Conservation (phyloP, 257 asterid genomes). For the Lycium ferocissimum region DNA sequence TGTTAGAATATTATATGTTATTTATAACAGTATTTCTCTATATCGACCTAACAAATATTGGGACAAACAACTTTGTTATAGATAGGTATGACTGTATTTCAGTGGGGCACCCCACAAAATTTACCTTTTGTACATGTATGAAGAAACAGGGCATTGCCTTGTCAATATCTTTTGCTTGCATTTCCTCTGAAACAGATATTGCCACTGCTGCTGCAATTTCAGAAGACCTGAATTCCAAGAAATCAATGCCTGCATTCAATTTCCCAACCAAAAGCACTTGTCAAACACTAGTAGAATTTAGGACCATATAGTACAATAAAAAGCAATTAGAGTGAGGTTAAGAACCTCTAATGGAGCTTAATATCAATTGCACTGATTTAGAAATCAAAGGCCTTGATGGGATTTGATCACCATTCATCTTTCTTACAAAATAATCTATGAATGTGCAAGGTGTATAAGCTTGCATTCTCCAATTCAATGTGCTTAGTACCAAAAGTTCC, state of each 20-base stretch:
- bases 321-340: slow-evolving; percentile 20
- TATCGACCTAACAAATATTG: background rate
- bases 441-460: slow-evolving; percentile 70
- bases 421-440: slow-evolving; percentile 60
- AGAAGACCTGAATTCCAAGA: slow-evolving; percentile 86
- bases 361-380: slow-evolving; percentile 57
- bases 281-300: slow-evolving; percentile 26
- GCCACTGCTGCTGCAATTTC: slow-evolving; percentile 86
- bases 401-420: slow-evolving; percentile 39
- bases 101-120: slow-evolving; percentile 38
- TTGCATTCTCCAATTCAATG: slow-evolving; percentile 72
- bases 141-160: slow-evolving; percentile 53
- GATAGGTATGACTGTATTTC: background rate
- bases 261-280: slow-evolving; percentile 43
- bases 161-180: slow-evolving; percentile 49
- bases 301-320: background rate
- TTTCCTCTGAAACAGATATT: slow-evolving; percentile 52
- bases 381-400: slow-evolving; percentile 44
- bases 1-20: background rate
- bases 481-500: slow-evolving; percentile 73
- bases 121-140: slow-evolving; percentile 61
- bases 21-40: too few species aligned
- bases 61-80: background rate
- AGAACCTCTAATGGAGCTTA: slow-evolving; percentile 65
- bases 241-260: slow-evolving; percentile 76